Evolutionary conservation across 495 filamentous ascomycete species (phyloP), one percentile per base, ranked within the genome.

Genomic region (Penicillium simplicissimum): DNA sequence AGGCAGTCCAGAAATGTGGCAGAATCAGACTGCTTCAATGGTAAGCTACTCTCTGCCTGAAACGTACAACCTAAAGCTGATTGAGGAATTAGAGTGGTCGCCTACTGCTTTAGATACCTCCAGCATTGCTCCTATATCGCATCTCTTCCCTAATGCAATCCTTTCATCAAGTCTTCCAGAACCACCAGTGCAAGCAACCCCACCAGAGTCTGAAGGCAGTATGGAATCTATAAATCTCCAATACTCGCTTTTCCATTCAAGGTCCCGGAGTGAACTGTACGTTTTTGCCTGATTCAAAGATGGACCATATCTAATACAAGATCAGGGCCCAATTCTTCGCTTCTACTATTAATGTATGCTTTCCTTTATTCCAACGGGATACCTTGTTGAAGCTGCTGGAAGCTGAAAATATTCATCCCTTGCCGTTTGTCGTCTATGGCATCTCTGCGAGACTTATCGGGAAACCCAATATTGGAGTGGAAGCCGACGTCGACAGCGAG

Each of bases 191-290:
- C 35, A 37, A 37, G 35, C 13, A 37, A 37, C 35, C 13, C 35
- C 35, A 37, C 6, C 35, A 37, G 35, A 37, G 35, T 37, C 35
- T 14, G 35, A 14, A 37, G 35, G 35, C 35, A 37, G 35, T 37
- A 37, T 10, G 15, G 13, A 47, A 17, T 19, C 43, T 47, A 4
- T 19, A 47, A 47, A 19, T 19, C n/a, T 47, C 43, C 43, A 47
- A 21, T 47, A 47, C 43, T 47, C 43, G 43, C 43, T 47, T 21
- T 47, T 47, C 43, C 43, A 47, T 47, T 47, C 43, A 47, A 47
- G 43, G 43, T 47, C 43, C 43, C 43, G 43, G 43, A 47, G 43
- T 47, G 43, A 47, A 47, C 43, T 47, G 43, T 47, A 47, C 19
- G 43, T 47, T 47, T 21, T 47, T n/a, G 11, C 15, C 43, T 15